These are phyloP conservation scores for Pyrus communis DNA, from an alignment of 306 rosid species.

Conservation along the genomic window DNA sequence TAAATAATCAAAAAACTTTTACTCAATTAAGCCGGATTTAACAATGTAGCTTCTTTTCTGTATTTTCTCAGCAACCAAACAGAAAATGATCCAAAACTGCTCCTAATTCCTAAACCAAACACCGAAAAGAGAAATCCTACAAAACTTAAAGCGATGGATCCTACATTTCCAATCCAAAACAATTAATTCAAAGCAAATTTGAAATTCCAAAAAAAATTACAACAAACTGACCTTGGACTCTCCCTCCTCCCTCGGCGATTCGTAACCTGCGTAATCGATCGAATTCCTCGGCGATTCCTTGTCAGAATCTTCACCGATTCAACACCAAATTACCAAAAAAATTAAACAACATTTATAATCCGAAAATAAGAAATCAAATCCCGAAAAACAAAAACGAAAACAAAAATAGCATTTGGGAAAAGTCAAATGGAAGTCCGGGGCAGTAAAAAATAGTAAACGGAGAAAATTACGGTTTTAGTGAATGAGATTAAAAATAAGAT, in stretches of 20 bases:
- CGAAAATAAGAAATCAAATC: neutral
- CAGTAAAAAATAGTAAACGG: constrained; percentile 23
- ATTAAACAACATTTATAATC: neutral
- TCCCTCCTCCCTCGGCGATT: constrained; percentile 28
- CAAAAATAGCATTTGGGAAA: constrained; percentile 15
- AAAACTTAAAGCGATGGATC: neutral
- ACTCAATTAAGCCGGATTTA: neutral
- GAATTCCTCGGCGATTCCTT: constrained; percentile 35
- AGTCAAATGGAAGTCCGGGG: constrained; percentile 3
- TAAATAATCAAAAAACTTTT: neutral
- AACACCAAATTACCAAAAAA: constrained; percentile 31
- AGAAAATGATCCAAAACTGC: neutral
- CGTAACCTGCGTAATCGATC: constrained; percentile 13
- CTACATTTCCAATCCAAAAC: neutral
- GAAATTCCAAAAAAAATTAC: neutral
- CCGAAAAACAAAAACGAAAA: constrained; percentile 4
- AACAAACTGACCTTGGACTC: constrained; percentile 42
- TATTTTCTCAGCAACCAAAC: neutral
- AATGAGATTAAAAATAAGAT: neutral
- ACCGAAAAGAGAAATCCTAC: neutral
- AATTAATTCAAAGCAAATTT: neutral
- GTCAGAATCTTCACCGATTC: constrained; percentile 48
- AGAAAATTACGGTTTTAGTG: neutral
- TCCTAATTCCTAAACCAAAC: neutral
- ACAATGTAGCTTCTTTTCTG: neutral